These are phyloP conservation scores for Cucurbitaria berberidis DNA, from an alignment of 2,329 filamentous ascomycete genomes.

Conservation along the genomic window DNA sequence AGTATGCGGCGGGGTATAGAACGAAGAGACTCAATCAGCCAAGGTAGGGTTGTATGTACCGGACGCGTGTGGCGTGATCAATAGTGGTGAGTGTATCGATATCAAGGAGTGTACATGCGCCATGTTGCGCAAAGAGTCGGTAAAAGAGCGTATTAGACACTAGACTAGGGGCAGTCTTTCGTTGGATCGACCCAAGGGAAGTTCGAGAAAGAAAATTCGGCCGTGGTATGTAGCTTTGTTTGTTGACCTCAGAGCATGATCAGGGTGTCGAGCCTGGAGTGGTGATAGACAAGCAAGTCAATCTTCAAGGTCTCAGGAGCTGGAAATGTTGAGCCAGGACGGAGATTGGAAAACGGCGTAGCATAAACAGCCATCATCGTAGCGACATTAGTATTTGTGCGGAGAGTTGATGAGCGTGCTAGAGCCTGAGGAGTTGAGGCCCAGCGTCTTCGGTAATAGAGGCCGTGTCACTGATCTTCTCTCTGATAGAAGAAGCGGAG, in stretches of 20 bases:
- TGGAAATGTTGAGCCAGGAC: constrained; percentile 17
- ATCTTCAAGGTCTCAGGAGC: not conserved
- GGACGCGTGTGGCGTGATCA: constrained; percentile 10
- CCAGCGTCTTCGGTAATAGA: constrained; percentile 21
- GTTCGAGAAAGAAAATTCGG: constrained; percentile 8
- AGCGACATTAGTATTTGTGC: constrained; percentile 38
- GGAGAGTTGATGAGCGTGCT: constrained; percentile 39
- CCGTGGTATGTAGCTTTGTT: constrained; percentile 10
- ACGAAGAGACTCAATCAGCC: constrained; percentile 23
- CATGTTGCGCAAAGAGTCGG: constrained; percentile 11
- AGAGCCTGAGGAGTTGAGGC: constrained; percentile 33
- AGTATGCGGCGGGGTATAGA: constrained; percentile 33
- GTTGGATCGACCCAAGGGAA: constrained; percentile 9
- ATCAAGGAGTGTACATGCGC: constrained; percentile 23
- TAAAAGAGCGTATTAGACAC: constrained; percentile 37
- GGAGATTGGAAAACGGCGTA: constrained; percentile 29
- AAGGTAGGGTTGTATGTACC: constrained; percentile 2
- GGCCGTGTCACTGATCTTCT: constrained; percentile 22
- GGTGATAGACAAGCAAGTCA: not conserved
- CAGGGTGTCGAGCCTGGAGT: not conserved
- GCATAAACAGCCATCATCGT: constrained; percentile 40
- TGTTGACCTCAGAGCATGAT: not conserved
- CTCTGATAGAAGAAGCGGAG: constrained; percentile 2
- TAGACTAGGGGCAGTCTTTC: constrained; percentile 17
- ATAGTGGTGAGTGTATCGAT: constrained; percentile 3